Base-by-base conservation (phyloP, 768 basidiomycete genomes). In the Phylloporus scabripes region DNA sequence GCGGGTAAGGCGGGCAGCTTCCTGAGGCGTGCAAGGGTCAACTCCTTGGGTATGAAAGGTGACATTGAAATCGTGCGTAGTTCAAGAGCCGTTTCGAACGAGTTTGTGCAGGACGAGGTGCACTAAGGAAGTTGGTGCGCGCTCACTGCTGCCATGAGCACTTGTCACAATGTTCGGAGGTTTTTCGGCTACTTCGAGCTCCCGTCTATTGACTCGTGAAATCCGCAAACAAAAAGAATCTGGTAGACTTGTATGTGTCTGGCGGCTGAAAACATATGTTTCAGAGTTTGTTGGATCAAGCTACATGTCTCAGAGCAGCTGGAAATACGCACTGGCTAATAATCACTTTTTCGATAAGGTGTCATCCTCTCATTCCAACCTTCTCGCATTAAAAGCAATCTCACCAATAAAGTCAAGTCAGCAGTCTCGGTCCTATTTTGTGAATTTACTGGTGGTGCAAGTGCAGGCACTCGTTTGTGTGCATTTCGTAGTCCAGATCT, bases 1-100 rank as follows among this genome's bases (percentile, higher is more conserved):
- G 40, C 24, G 36, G 44, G 46, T 50, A 51, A 50, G 3, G 26
- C 7, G 23, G 52, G 49, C 50, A 65, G 50, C 24, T 48, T 62
- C 7, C 55, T 17, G 21, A 64, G 47, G 2, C 51, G 34, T 9
- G 41, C 34, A 21, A 37, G 8, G 18, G 29, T 10, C 37, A 7
- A 17, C 10, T 56, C 40, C 43, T 38, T 42, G 38, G 40, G 45
- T 31, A 45, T 42, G 41, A 42, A 34, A 34, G 42, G 41, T 15
- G 49, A 37, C 60, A 63, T 63, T 14, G 39, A 2, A 15, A 12
- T 37, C 23, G 17, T 15, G 45, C 24, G 23, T 31, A 18, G 33
- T 18, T 15, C 7, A 33, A 33, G 33, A 31, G 29, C 10, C 1
- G 29, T 12, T 31, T 12, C 7, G 33, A n/a, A 33, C 15, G 33